These are phyloP conservation scores for Jamesozyma spencerorum DNA, from an alignment of 805 yeast species.

Conservation along the genomic window DNA sequence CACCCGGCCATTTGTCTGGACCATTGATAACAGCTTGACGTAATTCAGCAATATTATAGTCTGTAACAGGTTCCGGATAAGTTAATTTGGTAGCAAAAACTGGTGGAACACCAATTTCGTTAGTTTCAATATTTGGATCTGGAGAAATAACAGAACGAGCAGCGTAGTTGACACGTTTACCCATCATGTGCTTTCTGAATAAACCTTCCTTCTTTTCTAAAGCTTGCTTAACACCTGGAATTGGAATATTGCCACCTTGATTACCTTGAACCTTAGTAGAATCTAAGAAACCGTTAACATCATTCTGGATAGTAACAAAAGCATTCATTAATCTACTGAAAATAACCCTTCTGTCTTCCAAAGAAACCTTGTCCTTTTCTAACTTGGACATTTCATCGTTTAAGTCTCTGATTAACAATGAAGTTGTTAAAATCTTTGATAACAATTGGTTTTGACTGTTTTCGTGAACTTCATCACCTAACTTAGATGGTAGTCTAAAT, in stretches of 20 bases:
- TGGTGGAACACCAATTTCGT: constrained; percentile 98
- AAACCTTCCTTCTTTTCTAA: constrained; percentile 97
- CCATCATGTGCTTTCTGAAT: constrained; percentile 99
- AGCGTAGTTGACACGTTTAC: constrained; percentile 97
- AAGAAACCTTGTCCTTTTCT: constrained; percentile 49
- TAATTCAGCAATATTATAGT: constrained; percentile 80
- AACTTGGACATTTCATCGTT: constrained; percentile 68
- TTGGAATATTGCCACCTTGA: constrained; percentile 55
- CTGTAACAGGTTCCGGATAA: constrained; percentile 96
- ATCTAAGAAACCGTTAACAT: constrained; percentile 89
- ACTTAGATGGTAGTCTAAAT: constrained; percentile 90
- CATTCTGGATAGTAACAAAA: constrained; percentile 89
- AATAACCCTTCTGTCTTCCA: constrained; percentile 63
- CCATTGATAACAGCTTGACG: constrained; percentile 96
- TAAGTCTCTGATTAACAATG: constrained; percentile 75
- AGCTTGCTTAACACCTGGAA: constrained; percentile 96
- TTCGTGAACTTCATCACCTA: constrained; percentile 95
- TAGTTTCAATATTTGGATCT: constrained; percentile 95
- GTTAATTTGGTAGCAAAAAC: constrained; percentile 93
- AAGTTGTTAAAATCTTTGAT: constrained; percentile 68
- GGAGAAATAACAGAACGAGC: constrained; percentile 99
- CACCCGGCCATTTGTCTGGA: constrained; percentile 98
- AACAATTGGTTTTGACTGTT: constrained; percentile 85
- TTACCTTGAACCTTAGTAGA: constrained; percentile 77
- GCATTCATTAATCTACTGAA: constrained; percentile 92